Evolutionary conservation across 1,284 basidiomycete species (phyloP), one percentile per base, ranked within the genome.

Genomic region (Fistulinella staudtii): DNA sequence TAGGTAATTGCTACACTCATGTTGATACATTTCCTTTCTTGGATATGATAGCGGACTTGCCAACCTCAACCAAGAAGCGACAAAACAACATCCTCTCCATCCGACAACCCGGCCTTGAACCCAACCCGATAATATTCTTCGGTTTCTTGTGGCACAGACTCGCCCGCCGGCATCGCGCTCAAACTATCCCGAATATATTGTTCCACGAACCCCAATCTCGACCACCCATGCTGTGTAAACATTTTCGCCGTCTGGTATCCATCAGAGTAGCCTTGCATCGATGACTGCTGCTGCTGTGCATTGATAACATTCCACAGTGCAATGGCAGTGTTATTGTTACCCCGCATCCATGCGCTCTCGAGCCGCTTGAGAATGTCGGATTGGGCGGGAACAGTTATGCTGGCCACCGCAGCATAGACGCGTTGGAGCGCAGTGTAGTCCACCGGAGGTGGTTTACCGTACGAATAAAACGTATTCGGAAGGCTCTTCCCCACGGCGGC

Each of bases 181-280:
- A 78, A 57, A 34, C 67, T 72, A 52, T 86, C 80, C 20, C 36
- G 47, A 21, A 85, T 74, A 58, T 79, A 86, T 56, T 89, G 85
- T 8, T 71, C 75, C 9, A 63, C 64, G 60, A 87, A 88, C 3
- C 84, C 85, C 0, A 89, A 71, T 52, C 73, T 76, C 21, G 81
- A 84, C 53, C 71, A 68, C 25, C 69, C 69, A 42, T 73, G 66
- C 22, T 68, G 61, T 3, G 80, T 80, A 57, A 89, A 87, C 13
- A 74, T 70, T 56, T 75, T 75, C 5, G 80, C 80, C 0, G 82
- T 77, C 14, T 71, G 61, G 56, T 76, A 79, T 2, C 86, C 85
- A 53, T 87, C 80, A 10, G 69, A 68, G 59, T 83, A 85, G 4
- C 84, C 85, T 43, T 68, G 65, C 3, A 66, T 53, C 41, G 62